A percentile compares a stretch with the other conserved stretches of the same genome.
Conservation (phyloP, 768 basidiomycete species). For the Lactarius trivialis region DNA sequence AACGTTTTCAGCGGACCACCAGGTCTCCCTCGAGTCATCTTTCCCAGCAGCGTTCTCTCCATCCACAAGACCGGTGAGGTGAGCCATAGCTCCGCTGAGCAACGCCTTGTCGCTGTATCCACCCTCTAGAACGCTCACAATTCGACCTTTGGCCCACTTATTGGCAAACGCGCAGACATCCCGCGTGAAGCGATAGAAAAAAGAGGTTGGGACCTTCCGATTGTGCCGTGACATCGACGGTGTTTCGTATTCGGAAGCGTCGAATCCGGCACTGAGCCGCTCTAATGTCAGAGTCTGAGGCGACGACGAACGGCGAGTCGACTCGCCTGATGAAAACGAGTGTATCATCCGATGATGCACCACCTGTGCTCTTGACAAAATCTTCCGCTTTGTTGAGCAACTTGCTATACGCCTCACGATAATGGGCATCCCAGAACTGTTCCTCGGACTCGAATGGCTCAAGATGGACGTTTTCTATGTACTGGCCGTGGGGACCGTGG, state of each 20-base stretch:
- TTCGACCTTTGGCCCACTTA: conserved; percentile 53
- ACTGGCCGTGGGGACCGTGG: conserved; percentile 77
- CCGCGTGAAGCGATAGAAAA: conserved; percentile 76
- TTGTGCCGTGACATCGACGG: conserved; percentile 87
- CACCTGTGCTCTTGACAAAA: conserved; percentile 65
- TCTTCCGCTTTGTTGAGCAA: conserved; percentile 61
- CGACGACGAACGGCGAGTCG: neutral
- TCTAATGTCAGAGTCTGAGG: conserved; percentile 4
- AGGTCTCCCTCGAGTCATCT: neutral
- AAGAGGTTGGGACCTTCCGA: conserved; percentile 81
- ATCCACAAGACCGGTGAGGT: conserved; percentile 61
- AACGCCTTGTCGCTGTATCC: conserved; percentile 91
- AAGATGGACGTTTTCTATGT: conserved; percentile 83
- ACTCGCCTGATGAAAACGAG: conserved; percentile 80
- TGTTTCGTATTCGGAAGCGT: conserved; percentile 90
- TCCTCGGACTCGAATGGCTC: conserved; percentile 61
- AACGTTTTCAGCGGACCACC: conserved; percentile 30
- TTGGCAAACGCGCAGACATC: conserved; percentile 66
- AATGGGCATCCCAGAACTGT: conserved; percentile 73
- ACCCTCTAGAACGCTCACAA: conserved; percentile 90
- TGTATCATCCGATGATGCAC: conserved; percentile 57
- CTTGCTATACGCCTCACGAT: conserved; percentile 53
- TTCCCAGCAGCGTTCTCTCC: conserved; percentile 5
- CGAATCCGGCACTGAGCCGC: conserved; percentile 74
- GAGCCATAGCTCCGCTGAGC: conserved; percentile 76